Evolutionary conservation across 306 rosid genomes (phyloP), one percentile per base, ranked within the genome.

Genomic region (Rubus parviflorus): DNA sequence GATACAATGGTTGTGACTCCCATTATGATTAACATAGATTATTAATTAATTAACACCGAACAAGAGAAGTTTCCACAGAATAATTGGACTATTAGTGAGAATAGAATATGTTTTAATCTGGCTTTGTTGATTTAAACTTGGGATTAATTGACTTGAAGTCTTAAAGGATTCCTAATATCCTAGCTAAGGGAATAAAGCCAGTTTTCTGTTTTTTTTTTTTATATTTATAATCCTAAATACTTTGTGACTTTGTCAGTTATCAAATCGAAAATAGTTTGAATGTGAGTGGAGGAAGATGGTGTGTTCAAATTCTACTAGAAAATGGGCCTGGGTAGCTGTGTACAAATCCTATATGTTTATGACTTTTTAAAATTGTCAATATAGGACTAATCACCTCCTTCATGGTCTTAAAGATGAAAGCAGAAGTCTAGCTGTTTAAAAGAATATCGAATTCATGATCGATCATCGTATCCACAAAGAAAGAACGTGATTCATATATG

Each of bases 1-100:
- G 38, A 73, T 41, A 20, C 68, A 73, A 57, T 57, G 22, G 23
- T 73, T 73, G 42, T 22, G 68, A 9, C 69, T 16, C 41, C 65
- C 30, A 37, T 53, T 35, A 17, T 30, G 42, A 64, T 35, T 37
- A 38, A 52, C 48, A 2, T 4, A 45, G 22, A 64, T 17, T 11
- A 66, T 66, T 37, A 71, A 60, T 13, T 60, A 15, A 63, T 37
- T 13, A 73, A 3, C 25, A 40, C 41, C 10, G 14, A n/a, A 19
- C 5, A 13, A 5, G 35, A 23, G 54, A 68, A 45, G 71, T 66
- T 41, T 66, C 71, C 25, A n/a, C 43, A 41, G 51, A 66, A 66
- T 42, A 67, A 67, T 8, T 42, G 72, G 72, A 67, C 72, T 43
- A 67, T n/a, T 0, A 64, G 47, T 17, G 48, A 64, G 14, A 16